A percentile compares a stretch with the other conserved stretches of the same genome.
Evolutionary conservation across 139 green algal genomes (phyloP).

Genomic region (Ostreobium quekettii): DNA sequence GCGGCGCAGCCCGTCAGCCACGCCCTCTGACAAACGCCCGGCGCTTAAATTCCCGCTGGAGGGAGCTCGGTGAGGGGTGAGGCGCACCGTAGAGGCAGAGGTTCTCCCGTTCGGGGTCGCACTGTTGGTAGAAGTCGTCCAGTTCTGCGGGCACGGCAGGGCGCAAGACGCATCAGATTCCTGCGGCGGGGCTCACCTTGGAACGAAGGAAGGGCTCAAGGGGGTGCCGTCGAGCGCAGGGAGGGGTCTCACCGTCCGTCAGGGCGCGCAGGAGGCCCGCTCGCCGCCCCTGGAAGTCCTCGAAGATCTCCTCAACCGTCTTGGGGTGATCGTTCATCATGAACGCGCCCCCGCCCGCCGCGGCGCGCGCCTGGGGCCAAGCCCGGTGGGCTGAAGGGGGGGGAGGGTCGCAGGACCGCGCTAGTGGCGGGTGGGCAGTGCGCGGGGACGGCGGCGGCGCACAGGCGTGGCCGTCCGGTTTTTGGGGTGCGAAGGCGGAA

Average conservation of each 20-base stretch:
- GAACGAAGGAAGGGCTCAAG: not conserved
- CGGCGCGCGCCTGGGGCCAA: no score
- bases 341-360: no score
- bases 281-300: slow-evolving; percentile 44
- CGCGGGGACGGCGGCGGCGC: no score
- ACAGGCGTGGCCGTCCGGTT: no score
- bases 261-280: slow-evolving; percentile 52
- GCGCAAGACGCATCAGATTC: not conserved
- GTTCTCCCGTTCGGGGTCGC: slow-evolving; percentile 90
- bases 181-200: not conserved
- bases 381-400: no score
- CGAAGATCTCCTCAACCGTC: slow-evolving; percentile 46
- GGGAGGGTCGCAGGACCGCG: no score
- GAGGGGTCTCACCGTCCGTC: slow-evolving; percentile 46
- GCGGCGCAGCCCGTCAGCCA: not conserved
- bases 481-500: no score
- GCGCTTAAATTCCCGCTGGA: not conserved
- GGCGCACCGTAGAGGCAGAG: slow-evolving; percentile 90
- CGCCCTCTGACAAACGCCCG: not conserved
- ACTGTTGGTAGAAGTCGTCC: slow-evolving; percentile 67
- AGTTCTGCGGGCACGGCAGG: slow-evolving; percentile 30
- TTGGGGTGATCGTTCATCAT: slow-evolving; percentile 23
- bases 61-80: not conserved
- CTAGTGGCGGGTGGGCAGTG: no score
- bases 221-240: not conserved